phyloP scores from a whole-genome alignment of 2,329 filamentous ascomycete species.

The Fusarium sp. region DNA sequence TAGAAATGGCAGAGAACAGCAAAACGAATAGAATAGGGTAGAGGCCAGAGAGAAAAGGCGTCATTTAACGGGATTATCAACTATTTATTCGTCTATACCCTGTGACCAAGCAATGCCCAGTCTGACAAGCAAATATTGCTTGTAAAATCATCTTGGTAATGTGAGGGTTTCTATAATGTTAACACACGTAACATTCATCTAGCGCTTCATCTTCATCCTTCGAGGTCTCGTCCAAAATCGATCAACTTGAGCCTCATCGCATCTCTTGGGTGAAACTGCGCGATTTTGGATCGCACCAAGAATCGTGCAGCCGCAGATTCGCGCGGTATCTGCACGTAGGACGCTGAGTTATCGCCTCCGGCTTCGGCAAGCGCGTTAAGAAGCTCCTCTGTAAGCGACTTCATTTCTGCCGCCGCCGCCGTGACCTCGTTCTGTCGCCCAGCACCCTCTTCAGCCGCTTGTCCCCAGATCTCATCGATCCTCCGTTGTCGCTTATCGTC shows the following conservation, averaged over 20 bases:
- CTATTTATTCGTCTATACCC: background rate
- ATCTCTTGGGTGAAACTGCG: conserved; percentile 73
- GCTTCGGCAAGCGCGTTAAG: conserved; percentile 68
- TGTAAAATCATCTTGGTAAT: background rate
- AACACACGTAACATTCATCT: background rate
- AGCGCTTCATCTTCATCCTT: conserved; percentile 55
- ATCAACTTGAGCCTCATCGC: conserved; percentile 68
- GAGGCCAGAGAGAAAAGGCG: conserved; percentile 13
- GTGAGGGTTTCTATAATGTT: background rate
- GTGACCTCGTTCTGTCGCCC: conserved; percentile 59
- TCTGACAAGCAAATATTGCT: background rate
- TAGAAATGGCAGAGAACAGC: conserved; percentile 13
- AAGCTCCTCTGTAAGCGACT: conserved; percentile 68
- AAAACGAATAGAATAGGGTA: conserved; percentile 33
- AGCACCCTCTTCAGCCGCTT: conserved; percentile 37
- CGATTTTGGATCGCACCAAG: conserved; percentile 72
- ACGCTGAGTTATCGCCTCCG: conserved; percentile 63
- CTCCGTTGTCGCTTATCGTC: conserved; percentile 67
- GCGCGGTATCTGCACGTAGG: conserved; percentile 67
- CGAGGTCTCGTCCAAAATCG: conserved; percentile 73
- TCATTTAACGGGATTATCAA: background rate
- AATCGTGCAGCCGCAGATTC: conserved; percentile 73
- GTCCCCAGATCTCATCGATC: conserved; percentile 73
- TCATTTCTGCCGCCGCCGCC: conserved; percentile 67
- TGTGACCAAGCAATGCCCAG: background rate